Percentiles rank a stretch among this genome's conserved stretches.
phyloP scores from a whole-genome alignment of 2,329 filamentous ascomycete species.

The Chaetomiaceae sp. region DNA sequence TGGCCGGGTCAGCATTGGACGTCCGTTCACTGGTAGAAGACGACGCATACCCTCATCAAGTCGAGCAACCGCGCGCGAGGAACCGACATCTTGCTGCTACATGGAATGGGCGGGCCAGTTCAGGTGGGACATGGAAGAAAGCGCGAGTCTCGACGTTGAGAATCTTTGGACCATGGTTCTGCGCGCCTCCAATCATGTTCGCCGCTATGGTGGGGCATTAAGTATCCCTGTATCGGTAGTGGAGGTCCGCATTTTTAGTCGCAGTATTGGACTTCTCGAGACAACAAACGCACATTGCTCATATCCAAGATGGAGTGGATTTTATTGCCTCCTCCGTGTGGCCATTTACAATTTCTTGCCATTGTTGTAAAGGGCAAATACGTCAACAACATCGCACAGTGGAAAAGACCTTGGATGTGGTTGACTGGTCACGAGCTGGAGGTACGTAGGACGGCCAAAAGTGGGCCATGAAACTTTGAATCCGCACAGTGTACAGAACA shows the following conservation, averaged over 20 bases:
- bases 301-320: too few relatives aligned
- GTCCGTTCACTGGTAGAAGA: background rate
- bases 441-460: background rate
- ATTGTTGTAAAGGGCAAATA: too few relatives aligned
- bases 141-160: constrained; percentile 21
- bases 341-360: too few relatives aligned
- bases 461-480: background rate
- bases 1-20: constrained; percentile 36
- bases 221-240: background rate
- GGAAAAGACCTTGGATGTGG: too few relatives aligned
- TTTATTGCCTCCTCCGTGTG: too few relatives aligned
- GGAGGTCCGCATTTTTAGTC: too few relatives aligned
- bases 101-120: constrained; percentile 12
- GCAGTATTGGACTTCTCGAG: too few relatives aligned
- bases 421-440: too few relatives aligned
- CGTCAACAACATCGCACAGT: too few relatives aligned
- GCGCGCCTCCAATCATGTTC: constrained; percentile 14
- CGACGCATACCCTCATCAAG: constrained; percentile 65
- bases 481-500: too few relatives aligned
- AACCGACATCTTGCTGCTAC: constrained; percentile 49
- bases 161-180: constrained; percentile 16
- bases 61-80: constrained; percentile 60
- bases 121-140: constrained; percentile 10
- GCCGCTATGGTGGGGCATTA: constrained; percentile 4
- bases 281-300: too few relatives aligned